phyloP scores from a whole-genome alignment of 441 rosid species.

The Populus hybrid region DNA sequence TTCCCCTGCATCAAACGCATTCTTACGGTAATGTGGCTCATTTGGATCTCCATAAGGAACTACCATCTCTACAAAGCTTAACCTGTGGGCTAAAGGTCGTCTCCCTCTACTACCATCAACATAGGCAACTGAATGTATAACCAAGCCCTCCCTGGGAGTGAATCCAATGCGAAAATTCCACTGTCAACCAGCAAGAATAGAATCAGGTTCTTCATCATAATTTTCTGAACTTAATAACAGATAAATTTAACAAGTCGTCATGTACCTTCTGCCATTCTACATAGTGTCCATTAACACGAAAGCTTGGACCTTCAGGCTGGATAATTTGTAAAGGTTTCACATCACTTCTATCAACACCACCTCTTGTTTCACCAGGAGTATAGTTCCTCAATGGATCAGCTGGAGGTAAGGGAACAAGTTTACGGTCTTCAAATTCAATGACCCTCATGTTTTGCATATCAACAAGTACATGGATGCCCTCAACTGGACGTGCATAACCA shows the following conservation, averaged over 20 bases:
- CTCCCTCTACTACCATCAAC: conserved; percentile 85
- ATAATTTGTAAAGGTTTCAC: conserved; percentile 71
- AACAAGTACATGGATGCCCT: conserved; percentile 72
- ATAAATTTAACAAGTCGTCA: neutral
- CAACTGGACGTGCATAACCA: conserved; percentile 93
- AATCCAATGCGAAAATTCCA: conserved; percentile 96
- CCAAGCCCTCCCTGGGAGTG: conserved; percentile 87
- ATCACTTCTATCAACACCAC: conserved; percentile 90
- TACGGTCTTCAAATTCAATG: conserved; percentile 78
- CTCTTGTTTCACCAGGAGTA: conserved; percentile 77
- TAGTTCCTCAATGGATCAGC: conserved; percentile 85
- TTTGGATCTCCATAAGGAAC: conserved; percentile 96
- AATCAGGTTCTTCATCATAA: conserved; percentile 7
- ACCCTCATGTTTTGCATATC: conserved; percentile 89
- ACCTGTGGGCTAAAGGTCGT: conserved; percentile 78
- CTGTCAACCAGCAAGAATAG: conserved; percentile 37
- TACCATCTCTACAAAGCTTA: conserved; percentile 94
- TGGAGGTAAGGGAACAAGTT: conserved; percentile 80
- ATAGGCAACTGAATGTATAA: conserved; percentile 84
- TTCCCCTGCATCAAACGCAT: conserved; percentile 95
- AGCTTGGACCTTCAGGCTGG: conserved; percentile 92
- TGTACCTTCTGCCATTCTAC: conserved; percentile 87
- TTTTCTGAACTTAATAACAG: neutral
- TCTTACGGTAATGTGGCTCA: conserved; percentile 86
- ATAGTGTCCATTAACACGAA: conserved; percentile 73